These are phyloP conservation scores for Phytophthora tubulina DNA, from an alignment of 352 stramenopile species.

Conservation along the genomic window DNA sequence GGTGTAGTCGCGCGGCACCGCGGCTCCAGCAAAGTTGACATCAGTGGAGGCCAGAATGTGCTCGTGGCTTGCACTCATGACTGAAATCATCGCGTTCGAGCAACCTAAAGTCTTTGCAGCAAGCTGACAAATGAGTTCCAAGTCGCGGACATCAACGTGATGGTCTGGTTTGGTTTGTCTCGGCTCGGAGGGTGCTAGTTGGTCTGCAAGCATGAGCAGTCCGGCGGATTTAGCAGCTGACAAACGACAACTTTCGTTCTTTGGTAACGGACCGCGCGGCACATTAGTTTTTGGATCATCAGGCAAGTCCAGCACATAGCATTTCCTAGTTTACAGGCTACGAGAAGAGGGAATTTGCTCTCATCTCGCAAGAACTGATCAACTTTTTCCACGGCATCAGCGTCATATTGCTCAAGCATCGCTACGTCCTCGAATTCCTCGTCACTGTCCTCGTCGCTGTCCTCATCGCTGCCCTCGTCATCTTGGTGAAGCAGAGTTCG, in stretches of 20 bases:
- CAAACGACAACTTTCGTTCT: slow-evolving; percentile 34
- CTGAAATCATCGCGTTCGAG: slow-evolving; percentile 54
- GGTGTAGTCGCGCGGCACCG: slow-evolving; percentile 54
- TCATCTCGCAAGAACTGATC: slow-evolving; percentile 30
- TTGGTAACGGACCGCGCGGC: slow-evolving; percentile 27
- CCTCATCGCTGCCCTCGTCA: slow-evolving; percentile 4
- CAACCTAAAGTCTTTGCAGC: slow-evolving; percentile 48
- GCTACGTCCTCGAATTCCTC: slow-evolving; percentile 1
- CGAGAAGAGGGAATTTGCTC: slow-evolving; percentile 20
- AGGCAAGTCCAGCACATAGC: slow-evolving; percentile 45
- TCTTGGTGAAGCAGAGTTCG: slow-evolving; percentile 17
- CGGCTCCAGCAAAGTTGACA: slow-evolving; percentile 23
- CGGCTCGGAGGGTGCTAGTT: slow-evolving; percentile 8
- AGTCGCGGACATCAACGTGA: slow-evolving; percentile 43
- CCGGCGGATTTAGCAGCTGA: slow-evolving; percentile 18
- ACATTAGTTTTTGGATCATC: slow-evolving; percentile 20
- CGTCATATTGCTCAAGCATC: neutral
- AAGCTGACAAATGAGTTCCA: slow-evolving; percentile 64
- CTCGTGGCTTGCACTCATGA: slow-evolving; percentile 53
- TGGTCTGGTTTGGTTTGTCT: slow-evolving; percentile 14
- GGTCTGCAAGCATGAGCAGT: slow-evolving; percentile 17
- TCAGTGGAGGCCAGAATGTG: slow-evolving; percentile 57
- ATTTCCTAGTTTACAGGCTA: slow-evolving; percentile 46
- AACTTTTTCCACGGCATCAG: slow-evolving; percentile 5
- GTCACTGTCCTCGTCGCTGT: neutral